Evolutionary conservation across 495 filamentous ascomycete species (phyloP), one percentile per base, ranked within the genome.

Genomic region (Jackrogersella multiformis): DNA sequence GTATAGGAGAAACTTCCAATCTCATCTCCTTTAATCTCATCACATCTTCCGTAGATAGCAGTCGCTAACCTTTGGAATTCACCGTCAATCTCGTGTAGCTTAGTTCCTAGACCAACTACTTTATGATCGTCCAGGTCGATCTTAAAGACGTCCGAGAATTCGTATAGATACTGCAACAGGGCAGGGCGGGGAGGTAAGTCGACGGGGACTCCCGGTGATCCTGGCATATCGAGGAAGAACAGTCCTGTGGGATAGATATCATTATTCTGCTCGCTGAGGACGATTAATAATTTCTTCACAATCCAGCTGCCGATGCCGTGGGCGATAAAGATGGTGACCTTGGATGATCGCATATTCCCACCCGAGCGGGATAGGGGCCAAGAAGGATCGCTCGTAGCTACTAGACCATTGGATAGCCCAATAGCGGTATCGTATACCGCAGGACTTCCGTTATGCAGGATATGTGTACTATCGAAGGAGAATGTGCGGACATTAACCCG

Each of bases 231-330:
- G 12, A 65, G 24, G 42, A 65, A 65, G 10, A 69, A 20, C 0
- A 69, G 9, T 1, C 48, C 66, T 5, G 39, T 44, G 6, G 66
- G 61, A 1, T 65, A 49, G 16, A 69, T 18, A 13, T 20, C 16
- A 18, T 35, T 46, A 3, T 23, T 9, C 1, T 23, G 4, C 1
- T 54, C 20, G 59, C 13, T 7, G 0, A 35, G n/a, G 9, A 49
- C 23, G 5, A 20, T 16, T 7, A 69, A 24, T 1, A 56, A 8
- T 10, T 56, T 39, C 49, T 69, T 69, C 2, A 69, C 66, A 4
- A 69, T 24, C 66, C 66, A 69, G 1, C 20, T 23, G 20, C 48
- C 61, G 4, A 69, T n/a, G 5, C 66, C 66, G 10, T 69, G 66
- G 3, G 66, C 49, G 7, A 69, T 12, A 21, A 69, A 65, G 10